Evolutionary conservation across 2,329 filamentous ascomycete species (phyloP).

Genomic region (Penicillium sp.): DNA sequence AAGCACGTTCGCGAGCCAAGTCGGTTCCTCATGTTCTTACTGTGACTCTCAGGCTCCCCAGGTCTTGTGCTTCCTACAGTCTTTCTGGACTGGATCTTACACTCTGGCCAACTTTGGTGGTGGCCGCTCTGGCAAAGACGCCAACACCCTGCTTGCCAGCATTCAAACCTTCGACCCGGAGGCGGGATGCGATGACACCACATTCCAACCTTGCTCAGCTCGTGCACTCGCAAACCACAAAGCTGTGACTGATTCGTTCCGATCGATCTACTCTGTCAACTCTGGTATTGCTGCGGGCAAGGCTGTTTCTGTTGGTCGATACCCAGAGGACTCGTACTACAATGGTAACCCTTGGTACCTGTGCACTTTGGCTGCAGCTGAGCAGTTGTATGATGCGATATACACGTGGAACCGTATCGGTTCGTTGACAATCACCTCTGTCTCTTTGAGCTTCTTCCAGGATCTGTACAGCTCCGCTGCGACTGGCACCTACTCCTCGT

Average conservation of each 20-base stretch:
- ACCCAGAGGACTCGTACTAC: slow-evolving; percentile 72
- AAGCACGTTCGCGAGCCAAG: slow-evolving; percentile 60
- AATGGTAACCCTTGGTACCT: slow-evolving; percentile 80
- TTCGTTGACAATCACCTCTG: slow-evolving; percentile 63
- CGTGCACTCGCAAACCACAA: slow-evolving; percentile 73
- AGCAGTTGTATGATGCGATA: slow-evolving; percentile 75
- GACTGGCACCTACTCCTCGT: slow-evolving; percentile 64
- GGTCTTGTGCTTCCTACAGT: slow-evolving; percentile 70
- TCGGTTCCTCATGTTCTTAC: slow-evolving; percentile 60
- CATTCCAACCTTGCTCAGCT: slow-evolving; percentile 76
- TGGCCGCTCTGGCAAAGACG: slow-evolving; percentile 67
- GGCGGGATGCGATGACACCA: slow-evolving; percentile 44
- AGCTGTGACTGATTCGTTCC: slow-evolving; percentile 72
- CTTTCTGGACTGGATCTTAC: slow-evolving; percentile 67
- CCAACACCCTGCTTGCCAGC: slow-evolving; percentile 62
- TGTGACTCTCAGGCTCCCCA: slow-evolving; percentile 68
- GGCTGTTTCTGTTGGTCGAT: slow-evolving; percentile 57
- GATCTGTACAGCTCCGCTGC: slow-evolving; percentile 60
- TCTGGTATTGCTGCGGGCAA: slow-evolving; percentile 26
- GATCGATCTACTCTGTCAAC: slow-evolving; percentile 63
- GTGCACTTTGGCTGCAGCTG: slow-evolving; percentile 72
- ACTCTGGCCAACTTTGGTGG: slow-evolving; percentile 66
- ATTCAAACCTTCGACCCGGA: slow-evolving; percentile 45
- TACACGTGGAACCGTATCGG: slow-evolving; percentile 67
- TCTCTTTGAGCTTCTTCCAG: slow-evolving; percentile 70